Evolutionary conservation across 768 basidiomycete genomes (phyloP).

Genomic region (Tricholoma matsutake): DNA sequence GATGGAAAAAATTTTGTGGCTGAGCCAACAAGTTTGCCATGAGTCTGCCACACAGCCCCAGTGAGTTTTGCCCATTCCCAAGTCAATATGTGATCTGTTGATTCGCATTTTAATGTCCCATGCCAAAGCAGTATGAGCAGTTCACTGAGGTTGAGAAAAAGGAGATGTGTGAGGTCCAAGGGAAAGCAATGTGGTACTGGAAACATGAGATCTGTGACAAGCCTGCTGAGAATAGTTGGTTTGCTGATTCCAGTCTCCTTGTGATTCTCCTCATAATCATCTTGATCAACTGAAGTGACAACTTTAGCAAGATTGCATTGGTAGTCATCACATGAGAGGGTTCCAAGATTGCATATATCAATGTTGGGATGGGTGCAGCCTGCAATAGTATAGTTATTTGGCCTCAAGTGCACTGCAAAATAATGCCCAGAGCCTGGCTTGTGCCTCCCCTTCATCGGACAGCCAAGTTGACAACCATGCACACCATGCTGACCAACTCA

Average conservation of each 20-base stretch:
- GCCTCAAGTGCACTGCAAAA: conserved; percentile 23
- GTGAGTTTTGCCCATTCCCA: conserved; percentile 14
- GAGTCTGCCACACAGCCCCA: background rate
- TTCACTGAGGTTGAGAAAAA: background rate
- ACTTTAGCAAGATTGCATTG: background rate
- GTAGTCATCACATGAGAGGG: background rate
- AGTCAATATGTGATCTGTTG: background rate
- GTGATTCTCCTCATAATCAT: background rate
- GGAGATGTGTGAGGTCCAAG: conserved; percentile 9
- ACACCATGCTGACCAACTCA: conserved; percentile 26
- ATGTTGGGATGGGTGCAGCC: conserved; percentile 21
- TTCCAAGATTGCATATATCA: conserved; percentile 3
- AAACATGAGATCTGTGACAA: background rate
- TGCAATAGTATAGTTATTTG: conserved; percentile 17
- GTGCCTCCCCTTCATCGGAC: conserved; percentile 21
- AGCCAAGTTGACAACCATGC: conserved; percentile 31
- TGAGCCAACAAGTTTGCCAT: conserved; percentile 9
- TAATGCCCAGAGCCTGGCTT: conserved; percentile 22
- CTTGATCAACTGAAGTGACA: background rate
- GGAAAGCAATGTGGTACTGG: conserved; percentile 10
- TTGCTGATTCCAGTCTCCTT: too few species aligned
- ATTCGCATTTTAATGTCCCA: conserved; percentile 1
- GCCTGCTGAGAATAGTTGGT: background rate
- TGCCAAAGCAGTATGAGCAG: too few species aligned
- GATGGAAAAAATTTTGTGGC: conserved; percentile 6